A percentile compares a stretch with the other conserved stretches of the same genome.
These are phyloP conservation scores for Vitis rotundifolia DNA, from an alignment of 164 flowering plant species.

Conservation along the genomic window DNA sequence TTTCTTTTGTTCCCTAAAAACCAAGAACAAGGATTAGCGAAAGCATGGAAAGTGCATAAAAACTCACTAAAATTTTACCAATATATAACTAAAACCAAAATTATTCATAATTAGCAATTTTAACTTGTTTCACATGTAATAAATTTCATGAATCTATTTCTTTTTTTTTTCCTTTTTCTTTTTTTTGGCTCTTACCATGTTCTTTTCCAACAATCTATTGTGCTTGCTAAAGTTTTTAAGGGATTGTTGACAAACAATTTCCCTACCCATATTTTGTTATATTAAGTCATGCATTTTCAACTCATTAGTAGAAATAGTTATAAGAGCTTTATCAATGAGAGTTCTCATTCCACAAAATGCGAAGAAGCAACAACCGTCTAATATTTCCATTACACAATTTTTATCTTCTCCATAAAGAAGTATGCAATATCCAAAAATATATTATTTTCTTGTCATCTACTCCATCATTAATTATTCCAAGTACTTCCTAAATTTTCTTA, in stretches of 20 bases:
- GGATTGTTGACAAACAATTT: constrained; percentile 13
- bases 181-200: background rate
- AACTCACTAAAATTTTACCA: too few relatives aligned
- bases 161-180: too few relatives aligned
- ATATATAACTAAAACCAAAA: too few relatives aligned
- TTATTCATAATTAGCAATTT: too few relatives aligned
- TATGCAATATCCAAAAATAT: background rate
- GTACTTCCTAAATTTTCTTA: background rate
- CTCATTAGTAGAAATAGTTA: background rate
- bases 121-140: too few relatives aligned
- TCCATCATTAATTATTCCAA: background rate
- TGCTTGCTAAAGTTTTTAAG: background rate
- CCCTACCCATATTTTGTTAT: constrained; percentile 12
- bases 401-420: background rate
- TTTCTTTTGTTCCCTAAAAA: too few relatives aligned
- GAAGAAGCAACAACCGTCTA: background rate
- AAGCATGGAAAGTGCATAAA: too few relatives aligned
- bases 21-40: too few relatives aligned
- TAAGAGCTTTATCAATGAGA: constrained; percentile 10
- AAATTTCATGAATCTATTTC: too few relatives aligned
- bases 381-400: background rate
- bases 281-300: constrained; percentile 13
- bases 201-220: background rate
- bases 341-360: background rate
- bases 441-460: background rate